Evolutionary conservation across 2,329 filamentous ascomycete species (phyloP), one percentile per base, ranked within the genome.

Genomic region (Fusarium domesticum): DNA sequence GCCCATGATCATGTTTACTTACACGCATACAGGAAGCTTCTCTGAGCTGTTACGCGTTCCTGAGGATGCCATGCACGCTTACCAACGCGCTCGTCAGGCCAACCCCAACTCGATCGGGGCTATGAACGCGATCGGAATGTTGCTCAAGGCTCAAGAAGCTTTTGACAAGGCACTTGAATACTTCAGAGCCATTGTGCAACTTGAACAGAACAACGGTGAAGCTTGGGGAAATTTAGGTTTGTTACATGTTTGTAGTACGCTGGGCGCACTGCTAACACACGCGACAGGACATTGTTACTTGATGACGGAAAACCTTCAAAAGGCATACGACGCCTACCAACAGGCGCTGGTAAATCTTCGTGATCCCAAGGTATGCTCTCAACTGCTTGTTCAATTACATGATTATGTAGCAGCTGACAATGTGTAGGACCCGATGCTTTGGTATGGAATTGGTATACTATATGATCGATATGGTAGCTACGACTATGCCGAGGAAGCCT

Each of bases 261-360:
- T 39, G 20, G n/a, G 41, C 37, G 34, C 37, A 46, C 42, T 28
- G 37, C 49, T 60, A 42, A 58, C 54, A 18, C 18, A 42, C 36
- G 38, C 20, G 35, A 12, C 57, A 92, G 89, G 93, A n/a, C 93
- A 97, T 67, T 97, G 93, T 71, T 95, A 92, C 65, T 76, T 98
- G 18, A 98, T 98, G 93, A 95, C 96, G 81, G 93, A 98, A 63
- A 92, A 96, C 61, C 72, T 97, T 25, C 93, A 97, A 69, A 90
- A 97, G 64, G 93, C 93, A 1, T 98, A 98, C 62, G 88, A 89
- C 23, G 91, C 93, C 1, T 98, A 98, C 65, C 93, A 98, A 66
- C 89, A 95, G 64, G 93, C 93, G 6, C 73, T 97, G 6, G 92
- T 96, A 51, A 92, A 97, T 67, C 75, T 98, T 32, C 83, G 86